Percentiles rank a stretch among this genome's conserved stretches.
Evolutionary conservation across 75 land plant species (phyloP).

Genomic region (Sequoiadendron giganteum): DNA sequence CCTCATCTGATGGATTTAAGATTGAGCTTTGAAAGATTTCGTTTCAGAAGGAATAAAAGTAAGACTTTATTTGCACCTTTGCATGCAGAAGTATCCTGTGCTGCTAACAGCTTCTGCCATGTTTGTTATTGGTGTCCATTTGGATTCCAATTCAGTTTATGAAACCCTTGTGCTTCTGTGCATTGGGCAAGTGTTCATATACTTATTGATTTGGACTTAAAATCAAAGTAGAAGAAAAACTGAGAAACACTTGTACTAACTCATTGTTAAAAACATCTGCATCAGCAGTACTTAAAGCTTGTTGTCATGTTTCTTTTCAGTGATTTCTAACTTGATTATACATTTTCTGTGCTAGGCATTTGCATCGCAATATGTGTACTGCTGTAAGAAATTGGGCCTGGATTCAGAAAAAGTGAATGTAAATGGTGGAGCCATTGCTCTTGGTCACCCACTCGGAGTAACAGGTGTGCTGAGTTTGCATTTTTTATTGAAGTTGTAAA

Average conservation of each 20-base stretch:
- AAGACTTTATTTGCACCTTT: background rate
- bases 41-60: background rate
- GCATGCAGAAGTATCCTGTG: background rate
- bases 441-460: constrained; percentile 29
- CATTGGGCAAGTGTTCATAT: background rate
- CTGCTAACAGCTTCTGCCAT: background rate
- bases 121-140: background rate
- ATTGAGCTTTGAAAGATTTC: background rate
- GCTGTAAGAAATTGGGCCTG: constrained; percentile 24
- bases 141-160: background rate
- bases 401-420: constrained; percentile 32
- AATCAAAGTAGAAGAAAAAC: background rate
- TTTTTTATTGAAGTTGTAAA: background rate
- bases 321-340: background rate
- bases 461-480: constrained; percentile 17
- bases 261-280: background rate
- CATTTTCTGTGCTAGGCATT: constrained; percentile 17
- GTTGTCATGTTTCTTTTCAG: background rate
- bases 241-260: background rate
- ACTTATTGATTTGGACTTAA: background rate
- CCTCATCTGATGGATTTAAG: background rate
- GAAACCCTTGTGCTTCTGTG: background rate
- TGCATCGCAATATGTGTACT: constrained; percentile 27
- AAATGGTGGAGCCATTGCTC: constrained; percentile 33
- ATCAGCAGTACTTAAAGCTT: background rate